Conservation (phyloP, 148 eudicot species). For the Selenicereus undatus region DNA sequence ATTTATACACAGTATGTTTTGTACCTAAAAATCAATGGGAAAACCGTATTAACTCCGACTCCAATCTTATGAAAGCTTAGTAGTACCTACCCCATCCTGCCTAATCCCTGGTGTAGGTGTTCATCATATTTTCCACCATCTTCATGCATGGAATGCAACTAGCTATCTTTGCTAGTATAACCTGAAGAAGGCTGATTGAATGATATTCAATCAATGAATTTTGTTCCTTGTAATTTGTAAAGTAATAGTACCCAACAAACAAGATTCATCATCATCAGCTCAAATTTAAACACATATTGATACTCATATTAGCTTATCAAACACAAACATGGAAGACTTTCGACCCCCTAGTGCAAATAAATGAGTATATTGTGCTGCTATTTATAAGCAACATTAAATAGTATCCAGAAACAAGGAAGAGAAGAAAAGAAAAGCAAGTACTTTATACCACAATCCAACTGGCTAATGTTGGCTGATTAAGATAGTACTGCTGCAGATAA, state of each 20-base stretch:
- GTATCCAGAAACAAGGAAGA: no score
- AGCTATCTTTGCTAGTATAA: neutral
- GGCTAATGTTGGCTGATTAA: no score
- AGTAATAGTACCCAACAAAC: neutral
- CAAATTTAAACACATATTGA: neutral
- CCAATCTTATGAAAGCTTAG: slow-evolving; percentile 24
- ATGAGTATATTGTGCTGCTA: no score
- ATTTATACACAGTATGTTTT: neutral
- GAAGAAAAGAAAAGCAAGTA: neutral
- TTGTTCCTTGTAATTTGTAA: neutral
- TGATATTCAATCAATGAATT: neutral
- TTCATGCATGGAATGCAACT: neutral
- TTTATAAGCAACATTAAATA: no score
- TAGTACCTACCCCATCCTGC: slow-evolving; percentile 32
- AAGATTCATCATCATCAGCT: neutral
- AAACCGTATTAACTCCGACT: slow-evolving; percentile 17
- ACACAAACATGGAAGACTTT: no score
- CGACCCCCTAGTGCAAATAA: no score
- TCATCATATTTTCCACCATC: slow-evolving; percentile 30
- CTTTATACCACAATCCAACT: neutral
- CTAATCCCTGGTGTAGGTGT: neutral
- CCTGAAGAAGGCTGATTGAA: neutral
- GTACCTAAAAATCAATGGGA: slow-evolving; percentile 5
- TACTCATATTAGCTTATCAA: no score
- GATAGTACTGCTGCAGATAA: no score